Conservation (phyloP, 2,329 filamentous ascomycete genomes). For the Botrytis paeoniae region DNA sequence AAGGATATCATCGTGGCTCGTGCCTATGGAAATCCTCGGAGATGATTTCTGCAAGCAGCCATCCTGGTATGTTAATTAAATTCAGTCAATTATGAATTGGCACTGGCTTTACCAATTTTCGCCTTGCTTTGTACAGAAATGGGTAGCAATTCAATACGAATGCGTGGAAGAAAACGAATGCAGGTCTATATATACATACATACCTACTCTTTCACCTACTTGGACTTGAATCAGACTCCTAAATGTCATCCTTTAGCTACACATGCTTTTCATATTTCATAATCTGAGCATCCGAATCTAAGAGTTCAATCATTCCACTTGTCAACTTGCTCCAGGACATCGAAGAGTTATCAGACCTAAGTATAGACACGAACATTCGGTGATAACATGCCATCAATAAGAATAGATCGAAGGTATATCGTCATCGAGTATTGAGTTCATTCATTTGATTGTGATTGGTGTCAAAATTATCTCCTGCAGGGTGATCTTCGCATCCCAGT, state of each 20-base stretch:
- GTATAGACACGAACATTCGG: not conserved
- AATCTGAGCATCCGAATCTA: not conserved
- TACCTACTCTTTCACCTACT: not conserved
- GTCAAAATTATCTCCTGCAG: conserved; percentile 23
- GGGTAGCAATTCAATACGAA: not conserved
- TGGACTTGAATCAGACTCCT: not conserved
- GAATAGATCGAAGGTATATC: conserved; percentile 14
- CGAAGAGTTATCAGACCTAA: not conserved
- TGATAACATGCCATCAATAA: not conserved
- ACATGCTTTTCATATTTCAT: not conserved
- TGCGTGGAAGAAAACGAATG: not conserved
- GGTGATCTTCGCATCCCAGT: conserved; percentile 22
- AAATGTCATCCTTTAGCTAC: not conserved
- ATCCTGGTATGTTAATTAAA: conserved; percentile 7
- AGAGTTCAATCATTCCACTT: not conserved
- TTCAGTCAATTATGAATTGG: not conserved
- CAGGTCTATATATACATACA: not conserved
- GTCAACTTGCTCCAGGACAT: not conserved
- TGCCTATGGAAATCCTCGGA: conserved; percentile 19
- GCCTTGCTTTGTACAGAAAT: not conserved
- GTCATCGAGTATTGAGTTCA: conserved; percentile 24
- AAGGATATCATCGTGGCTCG: conserved; percentile 19
- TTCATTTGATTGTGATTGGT: conserved; percentile 26
- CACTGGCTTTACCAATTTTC: not conserved
- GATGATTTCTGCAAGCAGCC: conserved; percentile 20